Evolutionary conservation across 495 filamentous ascomycete genomes (phyloP), one percentile per base, ranked within the genome.

Genomic region (Aspergillus egyptiacus): DNA sequence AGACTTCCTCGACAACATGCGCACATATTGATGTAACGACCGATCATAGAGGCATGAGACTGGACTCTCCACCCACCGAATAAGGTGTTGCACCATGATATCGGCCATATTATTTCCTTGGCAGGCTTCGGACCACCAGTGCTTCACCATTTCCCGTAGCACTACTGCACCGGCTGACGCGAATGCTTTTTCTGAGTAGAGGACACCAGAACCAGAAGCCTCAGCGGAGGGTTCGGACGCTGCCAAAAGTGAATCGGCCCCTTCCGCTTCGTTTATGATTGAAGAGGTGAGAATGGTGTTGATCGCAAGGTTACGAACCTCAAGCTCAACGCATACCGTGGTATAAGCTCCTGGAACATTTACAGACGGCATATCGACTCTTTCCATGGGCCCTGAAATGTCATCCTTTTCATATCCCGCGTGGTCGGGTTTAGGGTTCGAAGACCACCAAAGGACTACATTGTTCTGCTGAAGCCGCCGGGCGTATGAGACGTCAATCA

Each of bases 361-460:
- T 55, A 95, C 81, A 24, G 84, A 84, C 0, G 93, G 93, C 90
- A 96, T 96, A 47, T 87, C 82, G 18, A 97, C 87, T n/a, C 75
- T 85, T 55, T 99, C 93, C 35, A 97, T 75, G 2, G 85, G 76
- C 2, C 86, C 85, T 0, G 85, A 68, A 32, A 96, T 81, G 63
- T 97, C 89, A 64, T 99, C 93, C 55, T 85, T 87, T 64, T 99
- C 93, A 63, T 95, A 87, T 7, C 91, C 93, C 43, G 91, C 93
- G 70, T 99, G 93, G 57, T 99, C 93, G 20, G 94, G 93, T 44
- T 80, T 79, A 5, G 93, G 80, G 22, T 81, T 84, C 10, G 75
- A 74, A 25, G 90, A 96, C 93, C 93, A 99, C 93, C 93, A 99
- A n/a, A 99, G 75, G 13, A 99, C 85, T 5, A 99, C 87, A 52